phyloP scores from a whole-genome alignment of 2,329 filamentous ascomycete species.

The Apiospora arundinis region DNA sequence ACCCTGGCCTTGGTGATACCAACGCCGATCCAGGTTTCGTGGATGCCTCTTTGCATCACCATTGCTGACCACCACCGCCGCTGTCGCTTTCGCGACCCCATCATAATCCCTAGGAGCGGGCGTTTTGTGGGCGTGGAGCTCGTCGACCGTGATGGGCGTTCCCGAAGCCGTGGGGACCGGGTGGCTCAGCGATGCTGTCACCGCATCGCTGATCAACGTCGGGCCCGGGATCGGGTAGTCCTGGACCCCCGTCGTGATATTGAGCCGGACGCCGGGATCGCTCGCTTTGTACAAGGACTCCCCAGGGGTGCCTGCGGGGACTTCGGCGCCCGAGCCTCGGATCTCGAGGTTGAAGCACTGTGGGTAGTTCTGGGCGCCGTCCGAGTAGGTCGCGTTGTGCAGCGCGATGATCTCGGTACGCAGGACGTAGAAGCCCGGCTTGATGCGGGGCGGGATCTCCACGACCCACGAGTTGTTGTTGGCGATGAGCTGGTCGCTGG shows the following conservation, averaged over 20 bases:
- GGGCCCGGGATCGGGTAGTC: conserved; percentile 26
- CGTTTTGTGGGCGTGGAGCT: not conserved
- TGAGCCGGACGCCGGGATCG: conserved; percentile 22
- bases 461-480: conserved; percentile 40
- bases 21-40: not conserved
- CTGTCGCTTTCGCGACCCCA: not conserved
- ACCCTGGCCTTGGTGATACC: conserved; percentile 18
- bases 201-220: conserved; percentile 25
- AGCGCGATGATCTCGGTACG: conserved; percentile 37
- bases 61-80: not conserved
- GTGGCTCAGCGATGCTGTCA: conserved; percentile 19
- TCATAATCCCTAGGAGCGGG: not conserved
- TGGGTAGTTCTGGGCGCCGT: conserved; percentile 34
- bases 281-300: conserved; percentile 25
- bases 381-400: conserved; percentile 32
- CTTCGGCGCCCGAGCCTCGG: conserved; percentile 28
- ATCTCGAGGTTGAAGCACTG: conserved; percentile 37
- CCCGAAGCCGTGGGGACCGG: conserved; percentile 23
- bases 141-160: conserved; percentile 12
- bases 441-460: conserved; percentile 40
- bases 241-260: conserved; percentile 23
- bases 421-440: conserved; percentile 34
- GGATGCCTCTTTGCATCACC: not conserved
- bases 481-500: conserved; percentile 55
- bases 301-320: conserved; percentile 22